phyloP scores from a whole-genome alignment of 2,329 filamentous ascomycete genomes.

The Diaporthe citrichinensis region DNA sequence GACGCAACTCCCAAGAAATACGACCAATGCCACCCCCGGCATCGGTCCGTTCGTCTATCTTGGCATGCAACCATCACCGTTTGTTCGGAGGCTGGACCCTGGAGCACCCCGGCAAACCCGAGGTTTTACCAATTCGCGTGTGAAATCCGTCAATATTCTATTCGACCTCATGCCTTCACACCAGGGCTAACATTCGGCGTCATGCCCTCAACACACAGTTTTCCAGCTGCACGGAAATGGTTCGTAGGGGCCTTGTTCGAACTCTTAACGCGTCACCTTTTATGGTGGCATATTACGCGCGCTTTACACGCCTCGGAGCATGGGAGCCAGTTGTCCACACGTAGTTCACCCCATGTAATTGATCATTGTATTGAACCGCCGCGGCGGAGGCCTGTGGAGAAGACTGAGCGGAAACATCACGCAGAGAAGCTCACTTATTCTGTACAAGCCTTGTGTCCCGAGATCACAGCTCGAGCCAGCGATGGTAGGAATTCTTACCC shows the following conservation, averaged over 20 bases:
- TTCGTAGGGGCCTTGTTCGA: background rate
- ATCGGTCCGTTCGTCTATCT: slow-evolving; percentile 26
- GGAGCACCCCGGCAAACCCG: slow-evolving; percentile 15
- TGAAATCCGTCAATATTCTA: background rate
- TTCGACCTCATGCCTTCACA: background rate
- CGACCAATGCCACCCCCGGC: slow-evolving; percentile 1
- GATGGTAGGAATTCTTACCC: background rate
- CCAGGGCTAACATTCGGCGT: background rate
- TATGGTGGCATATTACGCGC: background rate
- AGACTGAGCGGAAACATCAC: background rate
- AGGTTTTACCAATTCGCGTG: background rate
- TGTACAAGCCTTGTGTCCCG: background rate
- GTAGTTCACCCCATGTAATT: background rate
- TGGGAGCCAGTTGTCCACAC: too few relatives aligned
- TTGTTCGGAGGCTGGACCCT: background rate
- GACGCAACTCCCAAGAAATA: slow-evolving; percentile 13
- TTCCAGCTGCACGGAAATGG: background rate
- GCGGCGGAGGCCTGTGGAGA: too few relatives aligned
- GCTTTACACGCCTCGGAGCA: background rate
- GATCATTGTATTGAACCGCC: background rate
- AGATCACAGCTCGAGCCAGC: background rate
- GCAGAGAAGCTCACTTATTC: background rate
- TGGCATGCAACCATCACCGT: slow-evolving; percentile 24
- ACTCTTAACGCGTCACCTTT: background rate
- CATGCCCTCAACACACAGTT: background rate